Evolutionary conservation across 805 yeast genomes (phyloP), one percentile per base, ranked within the genome.

Genomic region (Candida berthetii): DNA sequence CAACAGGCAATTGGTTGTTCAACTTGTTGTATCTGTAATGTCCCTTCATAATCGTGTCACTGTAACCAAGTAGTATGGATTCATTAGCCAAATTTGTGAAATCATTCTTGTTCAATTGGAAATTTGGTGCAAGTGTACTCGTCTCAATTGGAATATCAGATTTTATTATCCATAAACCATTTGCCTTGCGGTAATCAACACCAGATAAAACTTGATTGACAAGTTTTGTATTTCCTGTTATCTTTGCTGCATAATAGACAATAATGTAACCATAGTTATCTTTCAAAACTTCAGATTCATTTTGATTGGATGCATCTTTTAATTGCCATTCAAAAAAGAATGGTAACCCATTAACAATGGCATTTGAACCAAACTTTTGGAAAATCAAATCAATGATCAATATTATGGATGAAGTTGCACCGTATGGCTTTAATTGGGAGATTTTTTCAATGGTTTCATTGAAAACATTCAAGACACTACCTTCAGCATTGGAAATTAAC

Each of bases 281-380:
- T 25, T 20, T 38, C 7, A 50, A n/a, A 4, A 48, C 33, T 1
- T 28, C 18, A 15, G 17, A 3, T 8, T 42, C 32, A 3, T 31
- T 16, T 19, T 24, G 34, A 2, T 42, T 36, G 33, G 4, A 15
- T 28, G 17, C 34, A 10, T 39, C 36, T 38, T 42, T 19, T 14
- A 66, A 31, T 35, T 58, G 60, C 79, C 79, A 75, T 42, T 64
- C 65, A 42, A 62, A 62, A 46, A 73, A 68, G 47, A 65, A 71
- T 3, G 77, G 71, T 3, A 75, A 43, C 37, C 66, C 69, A 46
- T 72, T 72, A 44, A 57, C 64, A 18, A 72, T 49, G 20, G 73
- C 67, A 48, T 75, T 76, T 38, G 74, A 55, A 1, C 81, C 82
- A 40, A 66, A 66, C 22, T 60, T 60, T 10, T 50, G 42, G 17